Base-by-base conservation (phyloP, 331 rosid species). In the Rosa hybrid region DNA sequence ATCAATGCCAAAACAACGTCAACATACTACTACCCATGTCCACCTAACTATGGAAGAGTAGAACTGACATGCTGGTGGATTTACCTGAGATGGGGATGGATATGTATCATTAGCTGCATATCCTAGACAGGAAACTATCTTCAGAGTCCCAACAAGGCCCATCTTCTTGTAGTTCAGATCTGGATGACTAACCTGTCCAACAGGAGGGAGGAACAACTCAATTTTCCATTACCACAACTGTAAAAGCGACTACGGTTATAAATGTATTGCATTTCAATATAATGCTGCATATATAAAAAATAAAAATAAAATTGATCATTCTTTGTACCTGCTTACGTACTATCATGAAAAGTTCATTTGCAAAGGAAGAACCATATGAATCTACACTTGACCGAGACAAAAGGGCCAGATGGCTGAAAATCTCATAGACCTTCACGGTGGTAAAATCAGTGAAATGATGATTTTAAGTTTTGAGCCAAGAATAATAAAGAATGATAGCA, bases 71-170 rank as follows among this genome's bases (percentile, higher is more conserved):
- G 21, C 68, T 74, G 51, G 14, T 74, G 41, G 59, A 65, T 48
- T 14, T 34, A 85, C 88, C 82, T 74, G 83, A 54, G 85, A 81
- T 72, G 77, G 34, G 30, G 83, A 81, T 74, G 56, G 54, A 46
- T 46, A 30, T 46, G 30, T 54, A 78, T 8, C 78, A 49, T 62
- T 57, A 41, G 78, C 79, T 75, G 76, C 81, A 78, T 79, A 85
- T 12, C 88, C 88, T 51, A 85, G 69, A 71, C 79, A 65, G 21
- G 86, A 85, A 50, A 82, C 88, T 59, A 85, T 78, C 83, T 78
- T 82, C 17, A 85, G 83, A 67, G 83, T 82, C 62, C 88, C 88
- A 9, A 85, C 78, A 34, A 85, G 83, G 76, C 88, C 88, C 85
- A 85, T 85, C 77, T 78, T 82, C 75, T 81, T 85, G 78, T 74